Evolutionary conservation across 768 basidiomycete genomes (phyloP).

Genomic region (Asterophora lycoperdoides): DNA sequence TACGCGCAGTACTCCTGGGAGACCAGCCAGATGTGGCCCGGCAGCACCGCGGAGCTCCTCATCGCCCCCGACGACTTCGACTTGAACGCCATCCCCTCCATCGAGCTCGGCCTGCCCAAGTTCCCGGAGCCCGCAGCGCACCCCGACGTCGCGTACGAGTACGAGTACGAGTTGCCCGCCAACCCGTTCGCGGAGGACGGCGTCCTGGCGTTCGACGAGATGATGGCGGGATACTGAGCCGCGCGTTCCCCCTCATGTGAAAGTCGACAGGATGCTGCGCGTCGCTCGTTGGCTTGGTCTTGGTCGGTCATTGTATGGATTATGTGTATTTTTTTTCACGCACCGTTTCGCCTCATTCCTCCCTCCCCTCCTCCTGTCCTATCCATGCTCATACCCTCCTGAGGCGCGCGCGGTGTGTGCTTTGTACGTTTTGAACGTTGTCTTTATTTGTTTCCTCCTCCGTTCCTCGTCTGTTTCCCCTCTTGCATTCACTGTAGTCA

Average conservation of each 20-base stretch:
- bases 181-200: constrained; percentile 22
- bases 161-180: no score
- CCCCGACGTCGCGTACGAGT: no score
- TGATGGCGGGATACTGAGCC: constrained; percentile 34
- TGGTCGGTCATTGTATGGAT: constrained; percentile 27
- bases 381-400: neutral
- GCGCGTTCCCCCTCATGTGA: no score
- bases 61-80: constrained; percentile 60
- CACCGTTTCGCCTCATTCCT: constrained; percentile 10
- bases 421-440: constrained; percentile 1
- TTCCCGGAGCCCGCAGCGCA: constrained; percentile 31
- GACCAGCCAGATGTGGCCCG: constrained; percentile 28
- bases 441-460: neutral
- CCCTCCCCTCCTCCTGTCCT: no score
- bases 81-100: constrained; percentile 57
- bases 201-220: constrained; percentile 37
- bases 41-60: constrained; percentile 31
- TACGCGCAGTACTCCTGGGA: constrained; percentile 36
- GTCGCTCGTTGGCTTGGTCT: constrained; percentile 28
- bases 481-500: constrained; percentile 28
- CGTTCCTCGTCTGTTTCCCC: no score
- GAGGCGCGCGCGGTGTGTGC: neutral
- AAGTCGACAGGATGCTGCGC: constrained; percentile 32
- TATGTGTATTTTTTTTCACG: constrained; percentile 23
- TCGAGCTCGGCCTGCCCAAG: constrained; percentile 55